Evolutionary conservation across 768 basidiomycete genomes (phyloP).

Genomic region (Mycena rebaudengoi): DNA sequence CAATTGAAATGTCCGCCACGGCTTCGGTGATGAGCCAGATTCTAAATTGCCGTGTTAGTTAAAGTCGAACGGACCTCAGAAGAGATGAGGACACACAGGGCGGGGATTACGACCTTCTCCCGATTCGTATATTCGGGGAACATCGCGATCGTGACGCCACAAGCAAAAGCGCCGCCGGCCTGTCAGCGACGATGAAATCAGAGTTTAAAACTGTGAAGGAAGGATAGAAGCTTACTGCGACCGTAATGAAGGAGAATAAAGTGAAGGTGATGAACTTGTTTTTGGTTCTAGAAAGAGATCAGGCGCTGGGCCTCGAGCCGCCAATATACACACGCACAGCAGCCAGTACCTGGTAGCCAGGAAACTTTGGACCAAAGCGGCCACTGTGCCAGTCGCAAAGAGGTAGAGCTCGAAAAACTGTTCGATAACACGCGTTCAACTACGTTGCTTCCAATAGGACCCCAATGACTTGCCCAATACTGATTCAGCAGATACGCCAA

Average conservation of each 20-base stretch:
- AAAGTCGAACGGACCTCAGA: not conserved
- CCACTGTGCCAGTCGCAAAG: slow-evolving; percentile 7
- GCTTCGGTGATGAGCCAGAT: slow-evolving; percentile 3
- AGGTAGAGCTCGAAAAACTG: slow-evolving; percentile 2
- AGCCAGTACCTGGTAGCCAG: not conserved
- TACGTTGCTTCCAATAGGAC: not conserved
- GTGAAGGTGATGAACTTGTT: not conserved
- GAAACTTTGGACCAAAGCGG: slow-evolving; percentile 3
- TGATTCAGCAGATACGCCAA: slow-evolving; percentile 2
- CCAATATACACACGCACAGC: not conserved
- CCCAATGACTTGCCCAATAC: slow-evolving; percentile 10
- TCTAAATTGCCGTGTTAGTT: slow-evolving; percentile 5
- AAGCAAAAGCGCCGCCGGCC: slow-evolving; percentile 1
- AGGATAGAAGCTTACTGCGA: slow-evolving; percentile 2
- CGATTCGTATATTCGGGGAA: slow-evolving; percentile 8
- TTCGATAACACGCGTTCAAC: not conserved
- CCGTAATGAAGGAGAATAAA: not conserved
- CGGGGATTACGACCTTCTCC: not conserved
- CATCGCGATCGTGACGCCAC: not conserved
- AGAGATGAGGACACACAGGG: not conserved
- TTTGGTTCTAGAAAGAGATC: slow-evolving; percentile 1
- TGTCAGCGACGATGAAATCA: slow-evolving; percentile 1
- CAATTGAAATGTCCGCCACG: slow-evolving; percentile 5
- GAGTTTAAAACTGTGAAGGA: not conserved
- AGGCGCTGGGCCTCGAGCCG: not conserved